A percentile compares a stretch with the other conserved stretches of the same genome.
Evolutionary conservation across 345 rosid species (phyloP).

Genomic region (Citrus sp.): DNA sequence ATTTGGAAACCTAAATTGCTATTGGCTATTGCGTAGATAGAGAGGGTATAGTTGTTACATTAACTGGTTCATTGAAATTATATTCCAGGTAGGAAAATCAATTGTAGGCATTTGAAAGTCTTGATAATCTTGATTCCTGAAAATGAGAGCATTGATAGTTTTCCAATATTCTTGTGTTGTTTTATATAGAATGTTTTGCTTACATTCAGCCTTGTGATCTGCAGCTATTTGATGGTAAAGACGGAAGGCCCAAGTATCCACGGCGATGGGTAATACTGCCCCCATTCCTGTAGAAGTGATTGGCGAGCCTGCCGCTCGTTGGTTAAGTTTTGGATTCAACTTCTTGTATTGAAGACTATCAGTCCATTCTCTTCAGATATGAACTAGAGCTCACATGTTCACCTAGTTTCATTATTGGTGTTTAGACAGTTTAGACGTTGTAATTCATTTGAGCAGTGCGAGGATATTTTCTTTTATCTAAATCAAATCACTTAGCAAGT

Average conservation of each 20-base stretch:
- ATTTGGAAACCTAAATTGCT: background rate
- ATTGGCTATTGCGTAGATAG: background rate
- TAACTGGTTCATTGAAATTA: background rate
- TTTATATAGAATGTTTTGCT: background rate
- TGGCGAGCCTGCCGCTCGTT: background rate
- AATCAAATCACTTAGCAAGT: background rate
- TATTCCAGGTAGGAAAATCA: background rate
- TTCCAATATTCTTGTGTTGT: background rate
- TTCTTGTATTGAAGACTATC: background rate
- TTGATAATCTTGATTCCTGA: background rate
- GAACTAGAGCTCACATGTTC: background rate
- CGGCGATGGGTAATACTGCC: slow-evolving; percentile 92
- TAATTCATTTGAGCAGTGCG: slow-evolving; percentile 13
- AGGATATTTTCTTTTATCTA: background rate
- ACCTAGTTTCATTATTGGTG: background rate
- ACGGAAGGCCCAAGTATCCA: slow-evolving; percentile 86
- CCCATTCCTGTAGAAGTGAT: slow-evolving; percentile 63
- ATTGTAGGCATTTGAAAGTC: background rate
- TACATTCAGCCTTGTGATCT: slow-evolving; percentile 6
- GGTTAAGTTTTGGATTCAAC: background rate
- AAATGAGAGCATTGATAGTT: background rate
- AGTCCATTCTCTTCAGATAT: slow-evolving; percentile 6
- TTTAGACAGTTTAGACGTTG: slow-evolving; percentile 7
- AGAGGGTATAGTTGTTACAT: background rate
- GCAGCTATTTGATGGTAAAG: slow-evolving; percentile 94